phyloP scores from a whole-genome alignment of 2,329 filamentous ascomycete species.

The Hypoxylon sp. region DNA sequence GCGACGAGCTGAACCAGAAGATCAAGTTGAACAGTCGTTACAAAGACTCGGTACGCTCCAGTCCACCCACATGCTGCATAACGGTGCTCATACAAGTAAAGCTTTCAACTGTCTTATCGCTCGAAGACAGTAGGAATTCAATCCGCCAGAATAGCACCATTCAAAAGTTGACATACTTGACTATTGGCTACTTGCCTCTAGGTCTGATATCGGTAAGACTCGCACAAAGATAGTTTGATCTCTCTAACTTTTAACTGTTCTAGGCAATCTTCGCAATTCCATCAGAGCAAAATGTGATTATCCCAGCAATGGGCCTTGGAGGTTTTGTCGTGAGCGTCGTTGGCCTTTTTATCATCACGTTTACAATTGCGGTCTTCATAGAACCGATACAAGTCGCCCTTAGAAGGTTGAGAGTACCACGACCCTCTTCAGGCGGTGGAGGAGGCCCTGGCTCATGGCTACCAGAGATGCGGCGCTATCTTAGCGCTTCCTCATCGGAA shows the following conservation, averaged over 20 bases:
- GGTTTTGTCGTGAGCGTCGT: conserved; percentile 24
- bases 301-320: conserved; percentile 23
- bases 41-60: conserved; percentile 27
- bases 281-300: conserved; percentile 31
- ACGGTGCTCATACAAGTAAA: conserved; percentile 1
- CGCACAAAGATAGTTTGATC: background rate
- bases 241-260: background rate
- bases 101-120: conserved; percentile 17
- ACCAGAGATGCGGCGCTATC: background rate
- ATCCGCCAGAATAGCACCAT: conserved; percentile 30
- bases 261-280: conserved; percentile 39
- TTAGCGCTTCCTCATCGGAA: background rate
- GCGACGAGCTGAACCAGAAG: conserved; percentile 26
- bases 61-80: background rate
- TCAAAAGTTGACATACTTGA: conserved; percentile 35
- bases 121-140: conserved; percentile 17
- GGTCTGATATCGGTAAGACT: conserved; percentile 25
- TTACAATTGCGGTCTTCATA: conserved; percentile 6
- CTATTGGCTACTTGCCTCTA: conserved; percentile 31
- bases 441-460: background rate
- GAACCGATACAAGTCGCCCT: background rate
- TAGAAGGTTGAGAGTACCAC: background rate
- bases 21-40: conserved; percentile 23
- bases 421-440: background rate
- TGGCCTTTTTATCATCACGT: conserved; percentile 21